Evolutionary conservation across 495 filamentous ascomycete genomes (phyloP).

Genomic region (Alectoria sarmentosa): DNA sequence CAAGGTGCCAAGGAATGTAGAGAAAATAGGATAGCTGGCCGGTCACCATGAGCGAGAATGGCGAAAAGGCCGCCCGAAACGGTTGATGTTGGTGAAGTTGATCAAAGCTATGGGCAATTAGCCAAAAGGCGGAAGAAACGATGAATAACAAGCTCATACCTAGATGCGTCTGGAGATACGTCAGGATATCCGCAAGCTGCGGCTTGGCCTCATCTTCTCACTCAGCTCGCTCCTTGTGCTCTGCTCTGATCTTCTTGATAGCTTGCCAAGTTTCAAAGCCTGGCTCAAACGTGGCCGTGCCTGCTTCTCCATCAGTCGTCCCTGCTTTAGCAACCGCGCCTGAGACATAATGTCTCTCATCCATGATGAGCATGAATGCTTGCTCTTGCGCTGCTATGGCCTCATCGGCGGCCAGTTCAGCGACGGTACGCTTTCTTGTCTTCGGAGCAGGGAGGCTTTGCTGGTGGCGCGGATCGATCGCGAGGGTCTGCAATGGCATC

Average conservation of each 20-base stretch:
- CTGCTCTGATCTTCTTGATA: conserved; percentile 73
- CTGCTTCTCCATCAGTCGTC: conserved; percentile 67
- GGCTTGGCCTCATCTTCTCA: conserved; percentile 60
- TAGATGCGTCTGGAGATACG: no score
- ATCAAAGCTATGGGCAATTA: no score
- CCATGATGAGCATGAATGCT: conserved; percentile 85
- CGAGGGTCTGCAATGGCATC: no score
- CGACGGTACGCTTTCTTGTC: conserved; percentile 84
- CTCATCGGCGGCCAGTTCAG: conserved; percentile 90
- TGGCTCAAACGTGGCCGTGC: conserved; percentile 66
- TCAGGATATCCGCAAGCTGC: no score
- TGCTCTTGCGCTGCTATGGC: conserved; percentile 83
- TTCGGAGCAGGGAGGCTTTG: conserved; percentile 75
- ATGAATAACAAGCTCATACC: no score
- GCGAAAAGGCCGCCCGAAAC: no score
- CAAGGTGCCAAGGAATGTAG: no score
- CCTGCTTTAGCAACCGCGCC: conserved; percentile 54
- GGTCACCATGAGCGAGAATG: no score
- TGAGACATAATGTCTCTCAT: conserved; percentile 67
- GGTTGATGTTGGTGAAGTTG: no score
- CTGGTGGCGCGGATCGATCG: conserved; percentile 66
- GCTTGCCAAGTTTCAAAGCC: conserved; percentile 87
- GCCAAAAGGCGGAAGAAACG: no score
- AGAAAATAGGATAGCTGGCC: no score
- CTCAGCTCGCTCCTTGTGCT: conserved; percentile 61